Conservation (phyloP, 257 asterid species). For the Solanum sitiens region DNA sequence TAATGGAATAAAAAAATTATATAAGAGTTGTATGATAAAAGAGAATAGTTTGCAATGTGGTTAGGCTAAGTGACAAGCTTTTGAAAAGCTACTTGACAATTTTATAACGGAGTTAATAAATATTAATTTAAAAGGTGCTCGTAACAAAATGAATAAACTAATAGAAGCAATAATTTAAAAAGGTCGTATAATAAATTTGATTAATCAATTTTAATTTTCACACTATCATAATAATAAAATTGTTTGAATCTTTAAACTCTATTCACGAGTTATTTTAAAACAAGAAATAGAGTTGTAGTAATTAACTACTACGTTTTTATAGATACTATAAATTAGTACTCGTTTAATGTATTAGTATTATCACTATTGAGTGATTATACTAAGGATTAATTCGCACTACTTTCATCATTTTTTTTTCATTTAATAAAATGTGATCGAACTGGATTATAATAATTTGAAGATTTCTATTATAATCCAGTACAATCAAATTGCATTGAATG, state of each 20-base stretch:
- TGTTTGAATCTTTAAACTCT: neutral
- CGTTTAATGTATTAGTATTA: neutral
- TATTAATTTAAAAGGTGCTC: too few species aligned
- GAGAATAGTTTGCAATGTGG: too few species aligned
- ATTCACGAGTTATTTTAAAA: too few species aligned
- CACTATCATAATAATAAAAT: neutral
- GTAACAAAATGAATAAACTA: neutral
- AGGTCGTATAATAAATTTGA: neutral
- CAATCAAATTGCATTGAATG: too few species aligned
- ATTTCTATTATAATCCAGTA: too few species aligned
- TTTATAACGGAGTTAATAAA: too few species aligned
- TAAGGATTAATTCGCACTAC: neutral
- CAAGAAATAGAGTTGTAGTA: neutral
- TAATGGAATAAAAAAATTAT: too few species aligned
- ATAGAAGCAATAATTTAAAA: neutral
- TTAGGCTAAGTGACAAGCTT: too few species aligned
- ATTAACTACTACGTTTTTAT: neutral
- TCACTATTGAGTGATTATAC: neutral
- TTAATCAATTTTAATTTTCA: neutral
- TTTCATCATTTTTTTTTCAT: neutral
- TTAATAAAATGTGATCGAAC: neutral
- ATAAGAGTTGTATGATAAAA: too few species aligned
- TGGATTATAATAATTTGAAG: too few species aligned
- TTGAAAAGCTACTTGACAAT: too few species aligned
- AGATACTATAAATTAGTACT: neutral